Percentiles rank a stretch among this genome's conserved stretches.
These are phyloP conservation scores for Saccharomyces mikatae DNA, from an alignment of 805 yeast genomes.

Conservation along the genomic window DNA sequence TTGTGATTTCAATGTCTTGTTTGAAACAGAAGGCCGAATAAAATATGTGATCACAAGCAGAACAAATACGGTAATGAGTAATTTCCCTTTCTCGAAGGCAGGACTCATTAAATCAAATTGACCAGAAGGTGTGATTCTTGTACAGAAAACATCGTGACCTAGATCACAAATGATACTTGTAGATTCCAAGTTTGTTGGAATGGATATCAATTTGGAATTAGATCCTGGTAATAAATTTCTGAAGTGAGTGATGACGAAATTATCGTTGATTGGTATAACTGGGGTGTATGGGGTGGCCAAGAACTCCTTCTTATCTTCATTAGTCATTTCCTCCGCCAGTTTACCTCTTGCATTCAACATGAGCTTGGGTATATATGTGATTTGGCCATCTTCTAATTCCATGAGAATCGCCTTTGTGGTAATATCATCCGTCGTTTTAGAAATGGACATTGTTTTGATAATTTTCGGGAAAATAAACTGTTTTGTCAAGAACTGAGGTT, in stretches of 20 bases:
- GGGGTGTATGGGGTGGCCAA: conserved; percentile 61
- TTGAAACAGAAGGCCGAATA: conserved; percentile 50
- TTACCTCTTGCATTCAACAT: conserved; percentile 64
- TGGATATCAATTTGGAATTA: conserved; percentile 33
- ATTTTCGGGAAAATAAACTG: conserved; percentile 58
- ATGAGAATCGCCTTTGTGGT: conserved; percentile 58
- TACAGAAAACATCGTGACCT: conserved; percentile 69
- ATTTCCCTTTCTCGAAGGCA: conserved; percentile 58
- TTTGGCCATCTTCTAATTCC: conserved; percentile 50
- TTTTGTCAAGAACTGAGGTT: conserved; percentile 44
- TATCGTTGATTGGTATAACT: conserved; percentile 42
- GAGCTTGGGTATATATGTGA: conserved; percentile 63
- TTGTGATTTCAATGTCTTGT: conserved; percentile 42
- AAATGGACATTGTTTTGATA: conserved; percentile 43
- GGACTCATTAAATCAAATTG: conserved; percentile 70
- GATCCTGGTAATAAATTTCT: conserved; percentile 34
- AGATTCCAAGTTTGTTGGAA: conserved; percentile 69
- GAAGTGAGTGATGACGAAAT: conserved; percentile 43
- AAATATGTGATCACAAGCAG: conserved; percentile 40
- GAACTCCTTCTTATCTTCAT: conserved; percentile 49
- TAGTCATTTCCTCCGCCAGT: conserved; percentile 43
- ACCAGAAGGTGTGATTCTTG: conserved; percentile 69
- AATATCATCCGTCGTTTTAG: conserved; percentile 58
- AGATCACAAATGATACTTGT: conserved; percentile 63
- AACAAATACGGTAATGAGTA: conserved; percentile 50